Evolutionary conservation across 2,329 filamentous ascomycete species (phyloP), one percentile per base, ranked within the genome.

Genomic region (Grosmannia huntii): DNA sequence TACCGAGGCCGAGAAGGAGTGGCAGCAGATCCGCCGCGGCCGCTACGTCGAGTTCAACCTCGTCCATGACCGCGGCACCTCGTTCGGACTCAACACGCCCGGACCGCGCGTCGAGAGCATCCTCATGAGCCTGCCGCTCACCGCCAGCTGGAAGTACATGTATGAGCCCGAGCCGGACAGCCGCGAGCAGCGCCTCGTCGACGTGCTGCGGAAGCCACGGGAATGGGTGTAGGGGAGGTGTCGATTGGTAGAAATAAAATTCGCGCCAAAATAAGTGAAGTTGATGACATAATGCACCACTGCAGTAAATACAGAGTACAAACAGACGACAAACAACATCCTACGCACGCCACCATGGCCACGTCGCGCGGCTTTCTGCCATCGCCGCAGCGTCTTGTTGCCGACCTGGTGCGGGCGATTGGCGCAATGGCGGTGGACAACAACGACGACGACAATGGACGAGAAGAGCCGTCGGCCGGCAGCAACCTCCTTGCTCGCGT

Each of bases 31-130:
- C 62, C 82, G 94, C 55, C 78, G 94, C 63, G 94, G 94, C n/a
- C 81, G 90, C 66, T 99, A 99, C 70, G 94, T 99, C 62, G 94
- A 99, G 73, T 99, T 99, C 73, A 99, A 99, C 73, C 80, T 99
- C 44, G 90, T 99, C 58, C 91, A 99, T 73, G 94, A 99, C 74
- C 83, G 94, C 28, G 94, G 94, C 3, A 99, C 94, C 2, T 85
- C 88, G 9, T 99, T 99, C 71, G 94, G 94, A 1, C 75, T 99
- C 62, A 94, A 94, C 68, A 96, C 92, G 0, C 94, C 94, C 0
- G 90, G 90, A 49, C 87, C 91, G 6, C 81, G 94, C 61, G 85
- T 99, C 3, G 94, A 99, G 78, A 96, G 91, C 71, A 99, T 99
- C 60, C 74, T 99, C 64, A 97, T 99, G 90, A 96, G 90, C 72